Conservation (phyloP, 305 asterid genomes). For the Fraxinus sp. region DNA sequence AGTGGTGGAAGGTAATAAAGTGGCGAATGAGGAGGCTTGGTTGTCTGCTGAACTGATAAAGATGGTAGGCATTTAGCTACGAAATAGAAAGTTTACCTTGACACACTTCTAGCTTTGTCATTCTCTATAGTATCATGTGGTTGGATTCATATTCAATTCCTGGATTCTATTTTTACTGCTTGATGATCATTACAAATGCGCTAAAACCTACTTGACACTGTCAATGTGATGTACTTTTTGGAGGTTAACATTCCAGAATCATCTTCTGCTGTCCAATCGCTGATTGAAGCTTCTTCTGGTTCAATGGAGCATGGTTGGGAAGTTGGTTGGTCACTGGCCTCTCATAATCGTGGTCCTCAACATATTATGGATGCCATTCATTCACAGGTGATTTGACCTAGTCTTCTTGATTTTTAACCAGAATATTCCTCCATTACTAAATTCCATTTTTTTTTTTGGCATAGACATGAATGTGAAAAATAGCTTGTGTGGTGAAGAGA, state of each 20-base stretch:
- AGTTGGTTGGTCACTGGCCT: constrained; percentile 97
- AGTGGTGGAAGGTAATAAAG: constrained; percentile 33
- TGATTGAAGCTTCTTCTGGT: constrained; percentile 82
- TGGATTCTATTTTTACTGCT: constrained; percentile 7
- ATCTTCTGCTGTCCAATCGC: constrained; percentile 77
- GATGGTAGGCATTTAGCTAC: constrained; percentile 46
- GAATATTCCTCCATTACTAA: background rate
- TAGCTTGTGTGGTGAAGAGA: background rate
- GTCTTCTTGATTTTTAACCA: constrained; percentile 6
- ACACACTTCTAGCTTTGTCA: constrained; percentile 11
- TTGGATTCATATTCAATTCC: background rate
- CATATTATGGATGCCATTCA: constrained; percentile 41
- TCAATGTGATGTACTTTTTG: constrained; percentile 34
- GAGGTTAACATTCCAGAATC: constrained; percentile 81
- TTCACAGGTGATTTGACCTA: constrained; percentile 44
- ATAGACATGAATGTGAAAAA: background rate
- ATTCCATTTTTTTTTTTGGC: background rate
- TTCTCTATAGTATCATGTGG: constrained; percentile 1
- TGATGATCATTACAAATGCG: background rate
- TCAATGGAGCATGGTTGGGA: constrained; percentile 85
- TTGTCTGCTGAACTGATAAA: constrained; percentile 63
- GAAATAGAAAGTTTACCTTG: constrained; percentile 10
- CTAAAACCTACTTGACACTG: constrained; percentile 9
- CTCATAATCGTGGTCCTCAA: constrained; percentile 62
- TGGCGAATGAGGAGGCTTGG: constrained; percentile 47